Evolutionary conservation across 2,329 filamentous ascomycete species (phyloP).

Genomic region (Xylariaceae sp.): DNA sequence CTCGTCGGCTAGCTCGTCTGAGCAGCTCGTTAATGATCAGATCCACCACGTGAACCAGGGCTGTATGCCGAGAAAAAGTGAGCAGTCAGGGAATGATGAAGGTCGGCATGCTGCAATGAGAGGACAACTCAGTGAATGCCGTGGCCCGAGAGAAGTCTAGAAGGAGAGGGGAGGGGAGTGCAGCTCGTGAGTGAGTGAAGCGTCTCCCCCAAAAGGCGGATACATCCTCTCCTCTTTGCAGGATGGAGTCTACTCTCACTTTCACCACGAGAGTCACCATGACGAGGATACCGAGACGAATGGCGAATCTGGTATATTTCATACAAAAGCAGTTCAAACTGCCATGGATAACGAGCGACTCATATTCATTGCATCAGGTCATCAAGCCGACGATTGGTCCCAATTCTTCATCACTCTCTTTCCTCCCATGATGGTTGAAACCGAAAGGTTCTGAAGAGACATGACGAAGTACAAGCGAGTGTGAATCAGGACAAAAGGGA

Average conservation of each 20-base stretch:
- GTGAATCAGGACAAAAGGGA: neutral
- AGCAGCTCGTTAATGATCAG: neutral
- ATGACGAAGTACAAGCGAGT: neutral
- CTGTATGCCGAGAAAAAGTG: neutral
- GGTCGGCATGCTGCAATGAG: no score
- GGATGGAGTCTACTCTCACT: no score
- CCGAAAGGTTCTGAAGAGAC: neutral
- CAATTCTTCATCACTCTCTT: neutral
- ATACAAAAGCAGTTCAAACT: neutral
- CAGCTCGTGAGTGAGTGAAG: no score
- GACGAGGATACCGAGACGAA: no score
- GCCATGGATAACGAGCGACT: neutral
- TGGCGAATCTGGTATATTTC: no score
- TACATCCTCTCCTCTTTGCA: no score
- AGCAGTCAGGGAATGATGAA: no score
- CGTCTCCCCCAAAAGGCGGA: no score
- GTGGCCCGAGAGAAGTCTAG: no score
- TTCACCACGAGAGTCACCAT: no score
- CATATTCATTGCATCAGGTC: neutral
- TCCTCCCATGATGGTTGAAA: neutral
- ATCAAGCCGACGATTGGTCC: constrained; percentile 3
- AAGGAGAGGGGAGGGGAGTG: no score
- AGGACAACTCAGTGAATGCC: no score
- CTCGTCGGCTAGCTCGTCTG: neutral
- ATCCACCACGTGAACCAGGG: neutral